Evolutionary conservation across 2,329 filamentous ascomycete species (phyloP), one percentile per base, ranked within the genome.

Genomic region (Xylariaceae sp.): DNA sequence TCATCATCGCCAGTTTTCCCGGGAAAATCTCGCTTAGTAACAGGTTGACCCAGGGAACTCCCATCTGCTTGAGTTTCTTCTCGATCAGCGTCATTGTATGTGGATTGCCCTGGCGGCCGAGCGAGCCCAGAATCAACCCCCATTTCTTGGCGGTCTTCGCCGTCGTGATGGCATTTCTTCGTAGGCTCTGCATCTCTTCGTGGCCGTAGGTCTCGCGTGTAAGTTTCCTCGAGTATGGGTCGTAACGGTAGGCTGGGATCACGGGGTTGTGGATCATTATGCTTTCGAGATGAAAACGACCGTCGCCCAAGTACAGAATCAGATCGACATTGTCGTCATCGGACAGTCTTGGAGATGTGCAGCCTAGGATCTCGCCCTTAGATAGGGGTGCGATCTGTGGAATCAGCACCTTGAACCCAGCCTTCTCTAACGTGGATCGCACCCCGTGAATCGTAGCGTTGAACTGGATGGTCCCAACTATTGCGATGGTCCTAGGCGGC

Each of bases 251-350:
- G 1, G 96, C 93, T 0, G 93, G 90, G 37, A 97, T 85, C 4
- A 80, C 76, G 0, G 96, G 95, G 75, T 99, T 99, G 71, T 98
- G 95, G 64, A 99, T 99, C 93, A 99, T 99, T 69, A 96, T 93
- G 68, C 91, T 96, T 75, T 99, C 95, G 43, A 99, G 88, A 72
- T 99, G 95, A 41, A 65, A 71, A 12, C 64, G 62, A 14, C 66
- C 65, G 45, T 71, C 63, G 12, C 73, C 65, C 21, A 75, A 58
- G 58, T 80, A 71, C 52, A 83, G 73, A 62, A 84, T 77, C 47
- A 84, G 80, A 61, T 85, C 80, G 56, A 93, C 84, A 42, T 74
- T 76, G 45, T 83, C 82, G 10, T 79, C 79, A 10, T 81, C 73
- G 14, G 79, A 71, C 2, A 93, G 79, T 20, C 83, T 82, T 0